Base-by-base conservation (phyloP, 1,284 basidiomycete genomes). In the Moesziomyces globuligerus region DNA sequence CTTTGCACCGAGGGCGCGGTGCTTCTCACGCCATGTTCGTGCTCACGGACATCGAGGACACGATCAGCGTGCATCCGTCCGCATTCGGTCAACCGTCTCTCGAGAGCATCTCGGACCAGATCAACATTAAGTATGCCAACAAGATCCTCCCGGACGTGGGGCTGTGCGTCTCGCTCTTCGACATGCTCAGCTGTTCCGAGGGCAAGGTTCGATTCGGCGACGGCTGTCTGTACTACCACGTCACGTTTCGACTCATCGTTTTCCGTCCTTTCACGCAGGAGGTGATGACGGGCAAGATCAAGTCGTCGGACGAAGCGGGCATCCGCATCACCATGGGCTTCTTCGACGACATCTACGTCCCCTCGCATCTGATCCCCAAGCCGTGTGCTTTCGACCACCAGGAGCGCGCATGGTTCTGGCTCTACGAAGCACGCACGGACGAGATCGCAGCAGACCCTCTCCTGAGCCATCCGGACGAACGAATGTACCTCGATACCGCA, bases 111-210 rank as follows among this genome's bases (percentile, higher is more conserved):
- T 89, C 86, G 7, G 87, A 89, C 48, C 91, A 92, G 80, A 86
- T 94, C 69, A 93, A 94, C 85, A 90, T 91, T 83, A 96, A 96
- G 82, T 98, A 94, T 74, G 91, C 94, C 8, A 97, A 98, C 83
- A 88, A 90, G 71, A 89, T 97, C 37, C 85, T 97, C n/a, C 91
- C 93, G 71, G 90, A 93, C 66, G 90, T 95, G 46, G 94, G 95
- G 0, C 87, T 98, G 17, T 94, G 92, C 75, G 87, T 98, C 52
- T 90, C 89, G 51, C 88, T 94, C 0, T 95, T 93, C 69, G 94
- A 98, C 81, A 84, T 98, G 23, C 86, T 90, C 0, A 88, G 91
- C 70, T 90, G 89, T 2, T 90, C 92, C 10, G 93, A 97, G 79
- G 95, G 95, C 3, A 93, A 91, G 68, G 90, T 98, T 10, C 87